Percentiles rank a stretch among this genome's conserved stretches.
phyloP scores from a whole-genome alignment of 2,329 filamentous ascomycete species.

The Trichoderma sp. region DNA sequence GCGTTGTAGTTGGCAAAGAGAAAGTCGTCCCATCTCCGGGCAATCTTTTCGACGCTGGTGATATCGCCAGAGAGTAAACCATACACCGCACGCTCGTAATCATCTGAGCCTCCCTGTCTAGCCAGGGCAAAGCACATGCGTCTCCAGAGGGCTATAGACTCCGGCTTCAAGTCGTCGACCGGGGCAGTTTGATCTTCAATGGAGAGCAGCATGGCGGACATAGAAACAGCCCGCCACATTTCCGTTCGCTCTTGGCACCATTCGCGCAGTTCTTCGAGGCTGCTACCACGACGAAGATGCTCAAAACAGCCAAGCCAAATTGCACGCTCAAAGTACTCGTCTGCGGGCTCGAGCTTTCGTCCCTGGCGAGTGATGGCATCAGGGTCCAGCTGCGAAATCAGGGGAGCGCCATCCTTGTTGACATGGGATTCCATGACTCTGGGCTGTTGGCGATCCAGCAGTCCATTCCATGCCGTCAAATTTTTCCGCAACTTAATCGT shows the following conservation, averaged over 20 bases:
- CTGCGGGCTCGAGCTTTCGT: slow-evolving; percentile 72
- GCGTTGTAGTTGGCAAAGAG: slow-evolving; percentile 86
- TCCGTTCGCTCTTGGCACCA: slow-evolving; percentile 87
- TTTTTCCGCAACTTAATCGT: slow-evolving; percentile 89
- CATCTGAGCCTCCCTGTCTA: slow-evolving; percentile 64
- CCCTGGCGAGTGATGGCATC: slow-evolving; percentile 81
- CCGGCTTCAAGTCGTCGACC: slow-evolving; percentile 34
- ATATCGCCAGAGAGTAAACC: slow-evolving; percentile 85
- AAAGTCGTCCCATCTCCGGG: slow-evolving; percentile 78
- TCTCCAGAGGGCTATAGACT: slow-evolving; percentile 64
- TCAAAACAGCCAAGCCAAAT: slow-evolving; percentile 96
- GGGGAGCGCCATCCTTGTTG: slow-evolving; percentile 57
- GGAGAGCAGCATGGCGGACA: slow-evolving; percentile 68
- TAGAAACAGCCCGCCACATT: slow-evolving; percentile 80
- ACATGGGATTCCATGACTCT: slow-evolving; percentile 54
- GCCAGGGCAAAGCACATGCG: slow-evolving; percentile 72
- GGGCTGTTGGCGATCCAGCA: slow-evolving; percentile 60
- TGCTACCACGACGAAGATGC: slow-evolving; percentile 80
- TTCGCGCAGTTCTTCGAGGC: slow-evolving; percentile 68
- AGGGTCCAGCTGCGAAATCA: slow-evolving; percentile 87
- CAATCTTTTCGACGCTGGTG: slow-evolving; percentile 70
- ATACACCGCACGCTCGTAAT: slow-evolving; percentile 86
- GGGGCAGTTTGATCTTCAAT: slow-evolving; percentile 45
- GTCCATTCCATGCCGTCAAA: slow-evolving; percentile 62
- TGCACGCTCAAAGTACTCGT: slow-evolving; percentile 83